Base-by-base conservation (phyloP, 108 stramenopile genomes). In the Cyclostephanos tholiformis region DNA sequence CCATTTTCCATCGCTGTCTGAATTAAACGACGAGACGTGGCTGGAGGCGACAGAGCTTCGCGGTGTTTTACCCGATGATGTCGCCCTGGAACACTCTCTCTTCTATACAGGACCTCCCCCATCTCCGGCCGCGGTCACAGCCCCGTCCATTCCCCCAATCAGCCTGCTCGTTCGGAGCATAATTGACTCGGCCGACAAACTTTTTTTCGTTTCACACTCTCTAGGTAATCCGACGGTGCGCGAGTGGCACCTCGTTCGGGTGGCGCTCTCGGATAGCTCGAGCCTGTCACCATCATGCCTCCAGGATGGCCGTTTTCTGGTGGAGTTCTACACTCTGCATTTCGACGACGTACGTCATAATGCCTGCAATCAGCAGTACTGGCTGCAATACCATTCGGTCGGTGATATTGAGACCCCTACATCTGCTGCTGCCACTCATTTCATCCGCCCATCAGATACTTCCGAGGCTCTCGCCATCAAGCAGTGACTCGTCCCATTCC, bases 301-400 rank as follows among this genome's bases (percentile, higher is more conserved):
- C 3, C 46, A 50, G 27, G 51, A 53, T 16, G 71, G 62, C 0
- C 1, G 35, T 1, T 72, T 53, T 62, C 29, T 72, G 0, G 71
- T 63, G 2, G 62, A 72, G 6, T 60, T 61, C 32, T 63, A 61
- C 32, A 20, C 36, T 2, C 2, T 17, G 4, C 71, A 72, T 39
- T 49, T 25, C 6, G n/a, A 19, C 3, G 71, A 72, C 35, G 7
- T 12, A 11, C 29, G 62, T 0, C 62, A 17, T 32, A 63, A 72
- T 32, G 29, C 43, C 9, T 7, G 1, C 0, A 72, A 72, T 51
- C 46, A 72, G 32, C 71, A 59, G 32, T 72, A 49, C 32, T 72
- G 71, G 71, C 62, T 72, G 2, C 62, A 72, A 35, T 72, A 72
- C 32, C 50, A 72, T 19, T 14, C 12, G 0, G 0, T 20, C 22